These are phyloP conservation scores for Isochrysis galbana DNA, from an alignment of 78 protist species.

Conservation along the genomic window DNA sequence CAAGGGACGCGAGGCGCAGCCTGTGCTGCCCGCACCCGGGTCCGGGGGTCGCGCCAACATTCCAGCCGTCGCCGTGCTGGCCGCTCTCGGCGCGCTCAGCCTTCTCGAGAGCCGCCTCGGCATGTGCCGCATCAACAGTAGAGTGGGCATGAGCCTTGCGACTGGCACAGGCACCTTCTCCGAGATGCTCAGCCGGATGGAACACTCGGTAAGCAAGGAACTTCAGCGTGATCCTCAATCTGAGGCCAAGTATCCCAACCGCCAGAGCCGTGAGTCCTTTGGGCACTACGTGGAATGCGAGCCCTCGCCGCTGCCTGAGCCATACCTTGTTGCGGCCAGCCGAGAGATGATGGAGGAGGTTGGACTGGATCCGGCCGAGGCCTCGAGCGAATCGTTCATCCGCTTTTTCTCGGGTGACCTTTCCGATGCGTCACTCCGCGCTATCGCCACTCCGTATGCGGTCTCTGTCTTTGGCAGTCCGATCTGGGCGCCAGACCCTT, in stretches of 20 bases:
- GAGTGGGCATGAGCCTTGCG: neutral
- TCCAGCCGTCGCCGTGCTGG: too few species aligned
- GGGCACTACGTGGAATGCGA: slow-evolving; percentile 32
- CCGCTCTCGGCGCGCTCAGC: too few species aligned
- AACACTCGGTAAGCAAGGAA: neutral
- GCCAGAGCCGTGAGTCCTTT: slow-evolving; percentile 9
- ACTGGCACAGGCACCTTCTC: neutral
- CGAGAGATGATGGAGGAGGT: neutral
- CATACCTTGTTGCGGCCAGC: neutral
- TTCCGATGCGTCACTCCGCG: neutral
- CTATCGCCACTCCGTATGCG: slow-evolving; percentile 5
- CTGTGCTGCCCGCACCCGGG: too few species aligned
- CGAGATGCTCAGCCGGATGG: neutral
- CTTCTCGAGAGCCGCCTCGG: too few species aligned
- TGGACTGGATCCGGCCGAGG: neutral
- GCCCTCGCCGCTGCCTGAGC: slow-evolving; percentile 37
- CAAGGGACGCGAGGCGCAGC: too few species aligned
- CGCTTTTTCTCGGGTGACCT: slow-evolving; percentile 36
- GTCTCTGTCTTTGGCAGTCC: slow-evolving; percentile 8
- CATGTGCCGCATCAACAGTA: neutral
- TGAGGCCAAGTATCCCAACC: slow-evolving; percentile 24
- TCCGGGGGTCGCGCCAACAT: too few species aligned
- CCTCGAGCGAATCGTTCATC: neutral
- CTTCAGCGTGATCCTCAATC: slow-evolving; percentile 5
- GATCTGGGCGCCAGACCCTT: slow-evolving; percentile 43